phyloP scores from a whole-genome alignment of 441 rosid species.

The Populus tomentosa region DNA sequence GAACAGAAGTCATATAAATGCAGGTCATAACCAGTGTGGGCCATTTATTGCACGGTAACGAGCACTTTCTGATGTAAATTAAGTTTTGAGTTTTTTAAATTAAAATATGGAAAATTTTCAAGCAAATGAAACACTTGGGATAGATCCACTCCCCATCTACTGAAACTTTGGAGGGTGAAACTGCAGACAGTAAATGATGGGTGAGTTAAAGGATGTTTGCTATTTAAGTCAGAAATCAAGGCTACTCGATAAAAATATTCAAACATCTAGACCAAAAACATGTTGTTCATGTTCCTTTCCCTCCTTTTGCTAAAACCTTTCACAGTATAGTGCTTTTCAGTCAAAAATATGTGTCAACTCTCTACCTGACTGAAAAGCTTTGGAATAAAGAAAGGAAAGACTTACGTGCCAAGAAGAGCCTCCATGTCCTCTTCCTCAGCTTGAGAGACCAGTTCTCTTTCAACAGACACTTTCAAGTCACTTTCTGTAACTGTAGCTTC shows the following conservation, averaged over 20 bases:
- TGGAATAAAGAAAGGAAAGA: constrained; percentile 13
- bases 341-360: background rate
- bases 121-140: background rate
- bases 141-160: background rate
- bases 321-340: background rate
- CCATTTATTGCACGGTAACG: background rate
- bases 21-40: background rate
- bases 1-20: background rate
- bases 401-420: constrained; percentile 93
- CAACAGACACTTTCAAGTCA: constrained; percentile 86
- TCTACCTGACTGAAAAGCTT: background rate
- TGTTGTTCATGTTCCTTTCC: background rate
- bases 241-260: background rate
- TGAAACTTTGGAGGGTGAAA: background rate
- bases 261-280: background rate
- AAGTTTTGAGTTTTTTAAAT: background rate
- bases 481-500: constrained; percentile 51
- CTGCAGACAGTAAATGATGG: background rate
- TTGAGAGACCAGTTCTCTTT: constrained; percentile 94
- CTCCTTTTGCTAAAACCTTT: background rate
- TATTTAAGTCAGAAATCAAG: background rate
- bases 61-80: background rate
- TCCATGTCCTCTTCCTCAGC: constrained; percentile 99
- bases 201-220: background rate
- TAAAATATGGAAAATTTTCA: background rate